Conservation (phyloP, 192 early-diverging fungal genomes). For the Dissophora globulifera region DNA sequence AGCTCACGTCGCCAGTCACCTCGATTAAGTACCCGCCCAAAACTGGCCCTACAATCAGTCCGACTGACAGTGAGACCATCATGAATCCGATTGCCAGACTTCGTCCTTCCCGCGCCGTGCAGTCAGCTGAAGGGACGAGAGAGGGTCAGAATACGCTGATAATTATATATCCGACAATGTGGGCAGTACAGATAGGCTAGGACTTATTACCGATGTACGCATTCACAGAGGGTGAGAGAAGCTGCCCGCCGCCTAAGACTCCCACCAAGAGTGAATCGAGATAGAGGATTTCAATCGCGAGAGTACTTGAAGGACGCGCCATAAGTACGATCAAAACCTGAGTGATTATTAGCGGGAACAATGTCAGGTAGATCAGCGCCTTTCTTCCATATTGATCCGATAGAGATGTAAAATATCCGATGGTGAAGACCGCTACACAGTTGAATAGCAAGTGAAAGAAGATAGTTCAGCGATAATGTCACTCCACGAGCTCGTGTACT, state of each 20-base stretch:
- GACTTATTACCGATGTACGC: constrained; percentile 34
- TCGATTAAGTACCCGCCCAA: constrained; percentile 7
- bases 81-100: constrained; percentile 36
- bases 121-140: constrained; percentile 13
- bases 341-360: constrained; percentile 14
- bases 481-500: not conserved
- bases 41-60: constrained; percentile 22
- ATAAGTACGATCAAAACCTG: constrained; percentile 33
- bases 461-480: too few relatives aligned
- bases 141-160: too few relatives aligned
- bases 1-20: not conserved
- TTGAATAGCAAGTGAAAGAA: too few relatives aligned
- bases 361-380: constrained; percentile 17
- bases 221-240: constrained; percentile 22
- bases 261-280: constrained; percentile 27
- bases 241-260: constrained; percentile 16
- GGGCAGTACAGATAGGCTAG: too few relatives aligned
- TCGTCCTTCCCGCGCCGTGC: constrained; percentile 26
- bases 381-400: constrained; percentile 37
- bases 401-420: constrained; percentile 27
- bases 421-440: constrained; percentile 31
- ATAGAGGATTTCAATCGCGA: constrained; percentile 25
- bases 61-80: constrained; percentile 19
- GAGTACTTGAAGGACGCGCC: constrained; percentile 18
- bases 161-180: too few relatives aligned